Percentiles rank a stretch among this genome's conserved stretches.
Evolutionary conservation across 192 early-diverging fungal species (phyloP).

Genomic region (Entomortierella chlamydospora): DNA sequence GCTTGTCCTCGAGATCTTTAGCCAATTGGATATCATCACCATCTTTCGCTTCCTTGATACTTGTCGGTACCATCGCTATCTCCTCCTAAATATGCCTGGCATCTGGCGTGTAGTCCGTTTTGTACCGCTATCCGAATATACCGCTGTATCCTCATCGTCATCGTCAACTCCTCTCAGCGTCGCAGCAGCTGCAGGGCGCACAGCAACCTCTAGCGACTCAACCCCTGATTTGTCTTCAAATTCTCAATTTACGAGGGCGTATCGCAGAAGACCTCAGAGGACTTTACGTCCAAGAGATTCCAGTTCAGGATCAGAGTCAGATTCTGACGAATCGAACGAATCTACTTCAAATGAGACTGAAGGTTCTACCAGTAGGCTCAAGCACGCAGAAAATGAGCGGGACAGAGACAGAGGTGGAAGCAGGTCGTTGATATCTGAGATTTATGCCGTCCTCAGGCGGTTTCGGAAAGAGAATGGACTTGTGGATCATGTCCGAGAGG

Average conservation of each 20-base stretch:
- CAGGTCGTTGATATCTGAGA: slow-evolving; percentile 38
- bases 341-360: neutral
- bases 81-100: slow-evolving; percentile 52
- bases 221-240: neutral
- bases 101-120: slow-evolving; percentile 59
- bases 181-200: neutral
- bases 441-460: slow-evolving; percentile 62
- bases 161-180: neutral
- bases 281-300: neutral
- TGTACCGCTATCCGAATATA: slow-evolving; percentile 40
- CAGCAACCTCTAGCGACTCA: neutral
- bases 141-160: neutral
- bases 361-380: slow-evolving; percentile 1
- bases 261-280: neutral
- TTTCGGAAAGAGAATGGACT: slow-evolving; percentile 57
- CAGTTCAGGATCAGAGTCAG: neutral
- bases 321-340: neutral
- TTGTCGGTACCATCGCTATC: slow-evolving; percentile 52
- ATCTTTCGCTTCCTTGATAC: slow-evolving; percentile 59
- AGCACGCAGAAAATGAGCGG: slow-evolving; percentile 50
- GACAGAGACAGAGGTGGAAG: slow-evolving; percentile 50
- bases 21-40: slow-evolving; percentile 58
- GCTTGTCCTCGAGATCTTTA: slow-evolving; percentile 52
- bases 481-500: slow-evolving; percentile 54
- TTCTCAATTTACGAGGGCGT: neutral